These are phyloP conservation scores for Fusarium sp. DNA, from an alignment of 2,329 filamentous ascomycete species.

Conservation along the genomic window DNA sequence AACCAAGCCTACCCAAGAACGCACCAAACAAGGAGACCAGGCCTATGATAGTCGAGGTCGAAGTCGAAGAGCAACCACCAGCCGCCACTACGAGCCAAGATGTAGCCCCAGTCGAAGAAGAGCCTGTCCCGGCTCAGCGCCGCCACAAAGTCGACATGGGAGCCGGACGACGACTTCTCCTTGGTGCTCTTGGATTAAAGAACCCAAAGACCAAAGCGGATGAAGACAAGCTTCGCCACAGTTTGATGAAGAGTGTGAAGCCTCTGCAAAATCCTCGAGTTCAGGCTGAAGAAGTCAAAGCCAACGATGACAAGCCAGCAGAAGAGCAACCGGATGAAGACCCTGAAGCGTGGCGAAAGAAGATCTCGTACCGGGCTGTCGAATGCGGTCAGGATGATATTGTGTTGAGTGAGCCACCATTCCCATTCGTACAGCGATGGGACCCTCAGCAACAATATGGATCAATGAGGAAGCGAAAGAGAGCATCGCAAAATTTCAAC, in stretches of 20 bases:
- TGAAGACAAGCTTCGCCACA: slow-evolving; percentile 68
- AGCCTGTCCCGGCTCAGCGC: slow-evolving; percentile 18
- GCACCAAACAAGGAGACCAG: neutral
- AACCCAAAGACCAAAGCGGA: slow-evolving; percentile 75
- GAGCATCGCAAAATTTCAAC: slow-evolving; percentile 49
- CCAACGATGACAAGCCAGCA: slow-evolving; percentile 9
- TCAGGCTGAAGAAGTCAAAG: slow-evolving; percentile 27
- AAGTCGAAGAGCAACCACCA: slow-evolving; percentile 6
- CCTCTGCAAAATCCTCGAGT: slow-evolving; percentile 51
- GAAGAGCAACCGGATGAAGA: slow-evolving; percentile 49
- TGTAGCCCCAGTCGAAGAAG: slow-evolving; percentile 1
- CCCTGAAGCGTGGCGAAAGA: slow-evolving; percentile 75
- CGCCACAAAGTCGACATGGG: slow-evolving; percentile 56
- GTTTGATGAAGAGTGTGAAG: slow-evolving; percentile 64
- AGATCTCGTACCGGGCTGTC: slow-evolving; percentile 79
- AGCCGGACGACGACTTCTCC: slow-evolving; percentile 73
- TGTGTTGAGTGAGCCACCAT: slow-evolving; percentile 79
- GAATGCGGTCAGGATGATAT: slow-evolving; percentile 82
- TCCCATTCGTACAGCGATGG: slow-evolving; percentile 91
- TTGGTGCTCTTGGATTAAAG: slow-evolving; percentile 75
- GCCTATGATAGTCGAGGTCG: slow-evolving; percentile 2
- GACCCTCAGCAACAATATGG: slow-evolving; percentile 73
- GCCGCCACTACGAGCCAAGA: neutral
- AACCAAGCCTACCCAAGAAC: neutral
- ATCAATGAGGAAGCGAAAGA: slow-evolving; percentile 60